Conservation (phyloP, 768 basidiomycete genomes). For the Macrolepiota dolichaula region DNA sequence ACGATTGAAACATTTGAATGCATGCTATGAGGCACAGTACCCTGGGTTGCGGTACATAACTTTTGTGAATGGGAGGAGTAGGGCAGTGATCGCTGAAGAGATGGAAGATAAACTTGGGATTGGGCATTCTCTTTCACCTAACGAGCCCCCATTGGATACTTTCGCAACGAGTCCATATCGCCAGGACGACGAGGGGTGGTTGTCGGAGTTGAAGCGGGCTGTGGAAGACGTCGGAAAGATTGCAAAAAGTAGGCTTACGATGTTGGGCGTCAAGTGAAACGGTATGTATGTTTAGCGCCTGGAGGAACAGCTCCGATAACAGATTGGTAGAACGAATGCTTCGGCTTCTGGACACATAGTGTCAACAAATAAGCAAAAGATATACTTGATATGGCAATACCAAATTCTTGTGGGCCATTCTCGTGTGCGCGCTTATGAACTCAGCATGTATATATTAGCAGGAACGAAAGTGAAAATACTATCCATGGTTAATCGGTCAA, state of each 20-base stretch:
- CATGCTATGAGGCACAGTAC: slow-evolving; percentile 69
- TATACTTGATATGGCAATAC: no score
- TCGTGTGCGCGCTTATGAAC: background rate
- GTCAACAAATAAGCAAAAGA: no score
- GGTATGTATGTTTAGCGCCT: background rate
- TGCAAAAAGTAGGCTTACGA: slow-evolving; percentile 62
- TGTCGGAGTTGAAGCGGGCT: slow-evolving; percentile 65
- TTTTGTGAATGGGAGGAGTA: slow-evolving; percentile 83
- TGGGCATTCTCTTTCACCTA: slow-evolving; percentile 44
- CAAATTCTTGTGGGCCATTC: background rate
- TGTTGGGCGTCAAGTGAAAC: slow-evolving; percentile 36
- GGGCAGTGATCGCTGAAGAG: slow-evolving; percentile 70
- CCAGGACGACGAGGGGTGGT: slow-evolving; percentile 49
- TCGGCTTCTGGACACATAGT: no score
- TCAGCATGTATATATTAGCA: slow-evolving; percentile 9
- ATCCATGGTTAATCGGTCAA: background rate
- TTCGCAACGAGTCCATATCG: slow-evolving; percentile 32
- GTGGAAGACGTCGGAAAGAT: slow-evolving; percentile 72
- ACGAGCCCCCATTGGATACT: slow-evolving; percentile 33
- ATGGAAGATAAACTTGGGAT: slow-evolving; percentile 68
- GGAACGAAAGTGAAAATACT: background rate
- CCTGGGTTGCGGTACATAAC: slow-evolving; percentile 85
- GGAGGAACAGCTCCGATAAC: background rate
- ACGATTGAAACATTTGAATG: slow-evolving; percentile 73
- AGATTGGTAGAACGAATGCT: background rate